Conservation (phyloP, 768 basidiomycete species). For the Atractiella rhizophila region DNA sequence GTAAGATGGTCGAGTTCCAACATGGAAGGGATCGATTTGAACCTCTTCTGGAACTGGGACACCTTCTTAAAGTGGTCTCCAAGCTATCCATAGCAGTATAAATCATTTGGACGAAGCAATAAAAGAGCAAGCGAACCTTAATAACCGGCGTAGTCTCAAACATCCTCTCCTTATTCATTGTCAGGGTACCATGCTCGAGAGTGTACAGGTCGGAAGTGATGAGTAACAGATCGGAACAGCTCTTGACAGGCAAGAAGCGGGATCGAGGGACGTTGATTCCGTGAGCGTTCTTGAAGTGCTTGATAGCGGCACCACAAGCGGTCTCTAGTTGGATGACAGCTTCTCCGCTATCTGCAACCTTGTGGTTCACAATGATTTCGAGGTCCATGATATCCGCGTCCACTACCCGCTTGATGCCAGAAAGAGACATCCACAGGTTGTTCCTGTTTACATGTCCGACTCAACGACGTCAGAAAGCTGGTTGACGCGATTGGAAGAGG, state of each 20-base stretch:
- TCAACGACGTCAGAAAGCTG: slow-evolving; percentile 29
- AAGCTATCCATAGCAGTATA: too few relatives aligned
- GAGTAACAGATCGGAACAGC: slow-evolving; percentile 38
- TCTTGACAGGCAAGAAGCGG: slow-evolving; percentile 52
- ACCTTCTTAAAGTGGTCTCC: slow-evolving; percentile 95
- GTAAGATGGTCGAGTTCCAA: slow-evolving; percentile 83
- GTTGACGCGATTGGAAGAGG: slow-evolving; percentile 45
- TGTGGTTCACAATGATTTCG: slow-evolving; percentile 67
- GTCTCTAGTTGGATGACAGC: slow-evolving; percentile 75
- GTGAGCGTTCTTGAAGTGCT: slow-evolving; percentile 68
- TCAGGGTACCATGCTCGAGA: slow-evolving; percentile 59
- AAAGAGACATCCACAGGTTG: slow-evolving; percentile 23
- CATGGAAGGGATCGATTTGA: slow-evolving; percentile 72
- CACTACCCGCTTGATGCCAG: slow-evolving; percentile 74
- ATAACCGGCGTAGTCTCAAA: slow-evolving; percentile 70
- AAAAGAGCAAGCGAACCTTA: slow-evolving; percentile 26
- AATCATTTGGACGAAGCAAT: neutral
- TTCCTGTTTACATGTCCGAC: slow-evolving; percentile 42
- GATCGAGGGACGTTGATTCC: slow-evolving; percentile 85
- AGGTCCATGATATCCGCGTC: slow-evolving; percentile 59
- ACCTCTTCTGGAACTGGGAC: slow-evolving; percentile 72
- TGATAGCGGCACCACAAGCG: slow-evolving; percentile 78
- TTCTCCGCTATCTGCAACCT: slow-evolving; percentile 61
- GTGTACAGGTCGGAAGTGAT: slow-evolving; percentile 74
- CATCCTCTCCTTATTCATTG: slow-evolving; percentile 47